phyloP scores from a whole-genome alignment of 495 filamentous ascomycete species.

The Extremus antarcticus region DNA sequence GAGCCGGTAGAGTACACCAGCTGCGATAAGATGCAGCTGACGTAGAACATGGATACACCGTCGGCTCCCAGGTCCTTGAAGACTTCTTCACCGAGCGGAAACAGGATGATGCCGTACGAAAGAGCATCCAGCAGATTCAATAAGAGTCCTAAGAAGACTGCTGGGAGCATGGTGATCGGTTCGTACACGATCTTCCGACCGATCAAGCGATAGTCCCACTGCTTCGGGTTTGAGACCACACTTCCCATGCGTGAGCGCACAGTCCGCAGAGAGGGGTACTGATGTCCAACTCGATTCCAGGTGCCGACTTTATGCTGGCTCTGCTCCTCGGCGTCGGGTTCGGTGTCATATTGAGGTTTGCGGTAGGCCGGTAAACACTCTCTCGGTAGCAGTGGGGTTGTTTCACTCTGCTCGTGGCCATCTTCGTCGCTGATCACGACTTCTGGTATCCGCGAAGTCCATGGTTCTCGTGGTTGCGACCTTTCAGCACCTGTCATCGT shows the following conservation, averaged over 20 bases:
- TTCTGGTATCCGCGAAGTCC: not conserved
- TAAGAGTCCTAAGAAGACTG: slow-evolving; percentile 77
- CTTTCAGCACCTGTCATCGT: not conserved
- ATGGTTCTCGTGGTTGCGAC: not conserved
- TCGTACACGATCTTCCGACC: slow-evolving; percentile 54
- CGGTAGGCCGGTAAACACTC: slow-evolving; percentile 3
- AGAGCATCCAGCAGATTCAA: slow-evolving; percentile 89
- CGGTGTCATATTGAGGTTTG: slow-evolving; percentile 2
- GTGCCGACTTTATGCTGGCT: slow-evolving; percentile 6
- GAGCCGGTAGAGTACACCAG: slow-evolving; percentile 85
- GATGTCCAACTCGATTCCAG: slow-evolving; percentile 12
- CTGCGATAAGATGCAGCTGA: slow-evolving; percentile 91
- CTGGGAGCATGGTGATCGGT: slow-evolving; percentile 61
- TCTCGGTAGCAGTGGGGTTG: slow-evolving; percentile 11
- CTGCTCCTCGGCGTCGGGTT: slow-evolving; percentile 20
- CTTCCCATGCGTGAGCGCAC: not conserved
- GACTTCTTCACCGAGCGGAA: slow-evolving; percentile 73
- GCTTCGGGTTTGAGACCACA: slow-evolving; percentile 45
- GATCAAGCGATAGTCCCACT: slow-evolving; percentile 56
- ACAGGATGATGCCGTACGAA: slow-evolving; percentile 95
- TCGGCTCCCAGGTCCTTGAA: slow-evolving; percentile 78
- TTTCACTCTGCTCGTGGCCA: slow-evolving; percentile 4
- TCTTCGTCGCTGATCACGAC: slow-evolving; percentile 5
- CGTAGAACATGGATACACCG: slow-evolving; percentile 96
- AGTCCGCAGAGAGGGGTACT: slow-evolving; percentile 11